Conservation (phyloP, 768 basidiomycete genomes). For the Leccinum subtestaceum region DNA sequence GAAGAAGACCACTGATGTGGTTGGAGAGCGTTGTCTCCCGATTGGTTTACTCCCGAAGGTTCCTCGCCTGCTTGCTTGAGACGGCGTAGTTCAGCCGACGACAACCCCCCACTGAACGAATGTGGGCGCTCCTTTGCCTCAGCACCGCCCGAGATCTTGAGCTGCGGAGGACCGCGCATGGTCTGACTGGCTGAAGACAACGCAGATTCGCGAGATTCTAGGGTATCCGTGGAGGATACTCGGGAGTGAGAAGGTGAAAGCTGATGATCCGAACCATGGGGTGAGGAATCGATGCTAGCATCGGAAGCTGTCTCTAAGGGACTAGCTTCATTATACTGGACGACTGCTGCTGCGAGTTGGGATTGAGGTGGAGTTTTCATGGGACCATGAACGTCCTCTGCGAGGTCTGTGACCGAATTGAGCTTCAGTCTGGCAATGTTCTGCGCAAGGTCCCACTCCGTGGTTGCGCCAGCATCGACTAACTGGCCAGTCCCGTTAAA, state of each 20-base stretch:
- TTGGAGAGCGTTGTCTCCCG: conserved; percentile 37
- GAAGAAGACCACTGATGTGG: conserved; percentile 51
- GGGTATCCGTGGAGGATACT: conserved; percentile 79
- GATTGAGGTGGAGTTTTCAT: conserved; percentile 70
- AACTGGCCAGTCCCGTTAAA: conserved; percentile 62
- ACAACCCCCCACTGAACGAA: conserved; percentile 77
- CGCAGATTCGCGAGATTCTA: conserved; percentile 55
- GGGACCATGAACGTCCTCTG: conserved; percentile 48
- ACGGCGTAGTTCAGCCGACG: conserved; percentile 69
- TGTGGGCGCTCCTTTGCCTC: conserved; percentile 78
- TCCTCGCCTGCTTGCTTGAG: conserved; percentile 65
- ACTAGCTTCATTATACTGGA: conserved; percentile 62
- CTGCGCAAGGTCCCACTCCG: conserved; percentile 71
- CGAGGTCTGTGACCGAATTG: conserved; percentile 47
- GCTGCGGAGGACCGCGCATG: conserved; percentile 50
- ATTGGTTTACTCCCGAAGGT: conserved; percentile 29
- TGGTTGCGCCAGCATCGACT: conserved; percentile 49
- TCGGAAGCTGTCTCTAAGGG: conserved; percentile 72
- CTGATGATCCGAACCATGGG: conserved; percentile 64
- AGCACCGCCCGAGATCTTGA: conserved; percentile 48
- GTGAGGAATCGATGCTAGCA: conserved; percentile 71
- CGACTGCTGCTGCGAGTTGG: conserved; percentile 50
- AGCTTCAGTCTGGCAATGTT: conserved; percentile 74
- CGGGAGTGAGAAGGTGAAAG: conserved; percentile 72
- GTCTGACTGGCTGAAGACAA: conserved; percentile 54